Evolutionary conservation across 805 yeast genomes (phyloP).

Genomic region (Candida railenensis): DNA sequence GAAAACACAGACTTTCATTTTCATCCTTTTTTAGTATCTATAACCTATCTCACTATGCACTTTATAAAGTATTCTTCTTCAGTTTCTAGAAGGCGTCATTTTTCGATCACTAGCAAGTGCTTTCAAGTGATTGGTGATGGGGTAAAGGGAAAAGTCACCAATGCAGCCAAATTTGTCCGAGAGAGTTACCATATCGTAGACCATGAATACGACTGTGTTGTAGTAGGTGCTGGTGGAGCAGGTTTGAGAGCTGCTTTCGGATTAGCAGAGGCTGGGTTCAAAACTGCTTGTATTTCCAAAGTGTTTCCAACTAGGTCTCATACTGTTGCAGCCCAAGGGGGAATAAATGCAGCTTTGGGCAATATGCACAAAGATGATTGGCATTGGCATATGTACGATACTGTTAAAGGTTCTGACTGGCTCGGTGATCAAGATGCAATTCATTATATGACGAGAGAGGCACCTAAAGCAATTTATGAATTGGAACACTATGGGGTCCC

Average conservation of each 20-base stretch:
- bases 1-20: no score
- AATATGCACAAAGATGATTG: slow-evolving; percentile 98
- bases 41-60: neutral
- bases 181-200: slow-evolving; percentile 88
- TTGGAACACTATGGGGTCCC: slow-evolving; percentile 98
- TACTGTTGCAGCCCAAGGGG: slow-evolving; percentile 99
- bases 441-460: slow-evolving; percentile 98
- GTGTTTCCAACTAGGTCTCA: slow-evolving; percentile 98
- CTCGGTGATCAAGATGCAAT: slow-evolving; percentile 99
- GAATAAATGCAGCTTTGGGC: slow-evolving; percentile 98
- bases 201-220: slow-evolving; percentile 97
- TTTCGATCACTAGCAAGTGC: slow-evolving; percentile 27
- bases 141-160: slow-evolving; percentile 36
- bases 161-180: slow-evolving; percentile 43
- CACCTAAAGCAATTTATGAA: slow-evolving; percentile 93
- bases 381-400: slow-evolving; percentile 99
- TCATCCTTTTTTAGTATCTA: no score
- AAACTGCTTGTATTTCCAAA: slow-evolving; percentile 96
- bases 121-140: slow-evolving; percentile 36
- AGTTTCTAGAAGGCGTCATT: slow-evolving; percentile 11
- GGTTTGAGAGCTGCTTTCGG: slow-evolving; percentile 99
- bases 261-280: slow-evolving; percentile 92
- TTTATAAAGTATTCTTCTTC: neutral
- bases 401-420: slow-evolving; percentile 99
- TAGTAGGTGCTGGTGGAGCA: slow-evolving; percentile 99